Evolutionary conservation across 768 basidiomycete species (phyloP).

Genomic region (Russula emetica): DNA sequence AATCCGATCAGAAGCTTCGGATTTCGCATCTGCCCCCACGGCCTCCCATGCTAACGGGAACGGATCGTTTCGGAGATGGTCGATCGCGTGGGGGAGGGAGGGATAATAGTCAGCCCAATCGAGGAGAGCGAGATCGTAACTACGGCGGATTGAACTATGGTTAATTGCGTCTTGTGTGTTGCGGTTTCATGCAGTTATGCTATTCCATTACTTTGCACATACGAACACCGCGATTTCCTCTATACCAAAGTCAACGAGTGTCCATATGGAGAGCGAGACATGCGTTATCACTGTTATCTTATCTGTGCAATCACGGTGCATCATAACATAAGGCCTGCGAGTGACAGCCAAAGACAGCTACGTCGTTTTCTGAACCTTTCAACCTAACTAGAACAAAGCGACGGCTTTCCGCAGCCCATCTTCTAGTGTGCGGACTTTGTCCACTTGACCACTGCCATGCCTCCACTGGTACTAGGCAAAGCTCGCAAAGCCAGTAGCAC

Average conservation of each 20-base stretch:
- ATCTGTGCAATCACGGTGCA: not conserved
- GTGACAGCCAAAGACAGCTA: not conserved
- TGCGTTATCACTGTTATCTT: not conserved
- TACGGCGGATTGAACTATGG: conserved; percentile 34
- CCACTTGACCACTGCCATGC: not conserved
- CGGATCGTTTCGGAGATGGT: conserved; percentile 14
- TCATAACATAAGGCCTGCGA: not conserved
- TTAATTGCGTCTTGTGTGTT: conserved; percentile 21
- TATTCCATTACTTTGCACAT: not conserved
- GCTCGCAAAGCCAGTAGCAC: conserved; percentile 15
- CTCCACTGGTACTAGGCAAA: not conserved
- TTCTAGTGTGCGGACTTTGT: not conserved
- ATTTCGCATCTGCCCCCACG: conserved; percentile 26
- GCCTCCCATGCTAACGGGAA: conserved; percentile 28
- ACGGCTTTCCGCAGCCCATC: not conserved
- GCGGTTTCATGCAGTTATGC: not conserved
- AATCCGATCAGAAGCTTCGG: conserved; percentile 15
- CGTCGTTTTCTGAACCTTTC: not conserved
- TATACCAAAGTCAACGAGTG: not conserved
- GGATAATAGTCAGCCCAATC: conserved; percentile 24
- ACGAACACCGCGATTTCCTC: not conserved
- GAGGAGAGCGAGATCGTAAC: conserved; percentile 26
- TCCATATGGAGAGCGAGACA: not conserved
- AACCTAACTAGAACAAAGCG: not conserved
- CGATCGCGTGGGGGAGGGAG: conserved; percentile 17